These are phyloP conservation scores for Athelia sp. DNA, from an alignment of 1,284 basidiomycete species.

Conservation along the genomic window DNA sequence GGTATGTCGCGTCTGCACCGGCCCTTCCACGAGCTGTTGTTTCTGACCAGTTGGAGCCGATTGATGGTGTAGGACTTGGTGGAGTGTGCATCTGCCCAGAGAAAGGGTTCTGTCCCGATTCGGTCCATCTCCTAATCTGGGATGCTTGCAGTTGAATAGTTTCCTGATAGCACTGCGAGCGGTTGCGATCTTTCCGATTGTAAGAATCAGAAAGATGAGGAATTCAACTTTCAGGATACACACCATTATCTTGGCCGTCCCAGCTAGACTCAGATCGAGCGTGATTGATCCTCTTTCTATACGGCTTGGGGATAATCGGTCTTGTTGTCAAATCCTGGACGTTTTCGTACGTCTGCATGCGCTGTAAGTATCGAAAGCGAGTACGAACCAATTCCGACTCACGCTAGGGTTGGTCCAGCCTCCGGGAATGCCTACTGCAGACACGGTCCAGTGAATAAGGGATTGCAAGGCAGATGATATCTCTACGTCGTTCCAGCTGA, in stretches of 20 bases:
- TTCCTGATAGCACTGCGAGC: background rate
- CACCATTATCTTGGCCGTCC: constrained; percentile 28
- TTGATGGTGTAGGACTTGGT: background rate
- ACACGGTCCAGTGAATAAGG: constrained; percentile 27
- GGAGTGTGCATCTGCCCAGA: background rate
- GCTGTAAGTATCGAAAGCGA: background rate
- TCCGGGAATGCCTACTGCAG: constrained; percentile 25
- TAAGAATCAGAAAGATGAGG: too few species aligned
- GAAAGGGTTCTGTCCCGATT: background rate
- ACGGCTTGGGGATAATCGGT: background rate
- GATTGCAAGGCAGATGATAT: constrained; percentile 27
- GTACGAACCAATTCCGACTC: constrained; percentile 4
- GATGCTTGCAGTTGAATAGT: too few species aligned
- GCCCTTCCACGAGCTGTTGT: background rate
- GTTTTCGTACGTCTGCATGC: background rate
- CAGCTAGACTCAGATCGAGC: constrained; percentile 31
- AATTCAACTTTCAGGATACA: background rate
- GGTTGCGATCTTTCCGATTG: background rate
- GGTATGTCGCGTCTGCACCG: background rate
- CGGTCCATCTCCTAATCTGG: too few species aligned
- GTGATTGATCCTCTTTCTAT: constrained; percentile 5
- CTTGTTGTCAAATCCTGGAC: background rate
- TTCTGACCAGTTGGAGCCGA: background rate
- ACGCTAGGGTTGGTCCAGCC: constrained; percentile 23
- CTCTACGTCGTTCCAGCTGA: constrained; percentile 17